These are phyloP conservation scores for Cylindrodendrum hubeiense DNA, from an alignment of 2,329 filamentous ascomycete genomes.

Conservation along the genomic window DNA sequence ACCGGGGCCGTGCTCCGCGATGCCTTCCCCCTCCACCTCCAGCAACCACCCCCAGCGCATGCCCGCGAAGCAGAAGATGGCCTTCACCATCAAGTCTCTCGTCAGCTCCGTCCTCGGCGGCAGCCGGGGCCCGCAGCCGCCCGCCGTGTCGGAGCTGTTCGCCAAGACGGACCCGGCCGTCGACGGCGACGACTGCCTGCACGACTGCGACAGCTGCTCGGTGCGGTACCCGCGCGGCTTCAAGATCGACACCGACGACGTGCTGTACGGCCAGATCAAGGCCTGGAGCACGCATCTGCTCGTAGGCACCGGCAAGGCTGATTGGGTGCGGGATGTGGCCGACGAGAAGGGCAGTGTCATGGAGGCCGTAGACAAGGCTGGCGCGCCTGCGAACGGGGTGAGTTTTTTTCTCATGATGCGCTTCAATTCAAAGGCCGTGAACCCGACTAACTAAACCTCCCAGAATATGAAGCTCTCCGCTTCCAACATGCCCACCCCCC, in stretches of 20 bases:
- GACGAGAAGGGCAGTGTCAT: slow-evolving; percentile 90
- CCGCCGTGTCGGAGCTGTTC: slow-evolving; percentile 70
- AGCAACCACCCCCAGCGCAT: slow-evolving; percentile 42
- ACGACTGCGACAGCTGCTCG: slow-evolving; percentile 86
- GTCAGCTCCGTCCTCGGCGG: slow-evolving; percentile 47
- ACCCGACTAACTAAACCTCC: slow-evolving; percentile 3
- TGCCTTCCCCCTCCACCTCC: slow-evolving; percentile 13
- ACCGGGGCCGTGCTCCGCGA: background rate
- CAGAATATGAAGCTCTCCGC: slow-evolving; percentile 91
- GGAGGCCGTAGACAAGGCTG: slow-evolving; percentile 75
- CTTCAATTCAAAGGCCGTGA: background rate
- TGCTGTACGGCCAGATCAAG: slow-evolving; percentile 86
- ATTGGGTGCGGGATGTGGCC: slow-evolving; percentile 91
- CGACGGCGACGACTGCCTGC: slow-evolving; percentile 90
- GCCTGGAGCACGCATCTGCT: slow-evolving; percentile 91
- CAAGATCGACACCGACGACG: slow-evolving; percentile 81
- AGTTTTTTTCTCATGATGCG: slow-evolving; percentile 45
- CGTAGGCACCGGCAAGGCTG: slow-evolving; percentile 94
- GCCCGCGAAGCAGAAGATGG: slow-evolving; percentile 56
- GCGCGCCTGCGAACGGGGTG: slow-evolving; percentile 77
- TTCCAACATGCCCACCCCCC: slow-evolving; percentile 88
- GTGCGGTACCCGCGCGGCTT: slow-evolving; percentile 79
- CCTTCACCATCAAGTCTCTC: slow-evolving; percentile 52
- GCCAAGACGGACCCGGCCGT: slow-evolving; percentile 77
- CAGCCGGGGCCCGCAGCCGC: slow-evolving; percentile 37